Evolutionary conservation across 1,284 basidiomycete genomes (phyloP), one percentile per base, ranked within the genome.

Genomic region (Cryptococcus sp.): DNA sequence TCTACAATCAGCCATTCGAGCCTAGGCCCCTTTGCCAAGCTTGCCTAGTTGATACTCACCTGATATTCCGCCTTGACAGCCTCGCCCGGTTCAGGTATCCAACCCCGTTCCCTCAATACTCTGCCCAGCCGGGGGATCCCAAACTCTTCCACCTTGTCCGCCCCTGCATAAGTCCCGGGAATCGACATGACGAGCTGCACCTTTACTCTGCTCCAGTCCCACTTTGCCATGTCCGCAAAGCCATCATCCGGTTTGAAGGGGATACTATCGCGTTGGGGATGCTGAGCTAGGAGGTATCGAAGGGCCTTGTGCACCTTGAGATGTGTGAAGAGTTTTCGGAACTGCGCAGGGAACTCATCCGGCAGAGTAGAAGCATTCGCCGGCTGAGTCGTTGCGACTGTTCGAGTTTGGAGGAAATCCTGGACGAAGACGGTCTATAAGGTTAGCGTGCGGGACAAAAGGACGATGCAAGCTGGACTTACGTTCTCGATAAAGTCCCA

Each of bases 401-500:
- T 19, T 9, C 22, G 38, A 22, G 12, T 18, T 19, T 60, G 66
- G 5, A 65, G 53, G 45, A 74, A 65, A 47, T 74, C 73, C 52
- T 74, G 73, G 3, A 73, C 60, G 54, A 70, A 74, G 16, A 69
- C 59, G 11, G 66, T 69, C 72, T 74, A 38, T 14, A 5, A 16
- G 34, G 3, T 47, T 1, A 33, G 22, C 37, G n/a, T n/a, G n/a
- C n/a, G n/a, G 11, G 22, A 34, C 1, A n/a, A 11, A 1, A 23
- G 14, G 10, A 31, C 14, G 7, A 7, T 31, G 7, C 28, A 22
- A 31, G 19, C 14, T 19, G n/a, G 18, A n/a, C 67, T 46, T 18
- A 71, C 72, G 50, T 74, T 74, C 48, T 74, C 67, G 41, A 74
- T 73, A 31, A 24, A 35, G 7, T 67, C 57, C 65, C 66, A 74